phyloP scores from a whole-genome alignment of 2,329 filamentous ascomycete genomes.

The Sclerotinia glacialis region DNA sequence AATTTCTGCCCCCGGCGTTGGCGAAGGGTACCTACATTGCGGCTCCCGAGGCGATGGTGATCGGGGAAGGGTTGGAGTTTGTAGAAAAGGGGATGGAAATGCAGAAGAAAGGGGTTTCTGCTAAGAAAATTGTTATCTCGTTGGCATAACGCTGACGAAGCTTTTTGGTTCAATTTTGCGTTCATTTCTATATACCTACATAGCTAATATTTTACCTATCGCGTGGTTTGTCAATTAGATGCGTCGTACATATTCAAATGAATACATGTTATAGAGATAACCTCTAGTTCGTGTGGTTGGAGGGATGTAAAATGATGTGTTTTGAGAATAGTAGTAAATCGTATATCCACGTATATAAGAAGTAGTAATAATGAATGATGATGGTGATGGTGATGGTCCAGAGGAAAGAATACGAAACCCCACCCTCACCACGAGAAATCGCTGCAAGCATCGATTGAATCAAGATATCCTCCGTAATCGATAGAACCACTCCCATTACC shows the following conservation, averaged over 20 bases:
- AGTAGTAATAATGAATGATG: no score
- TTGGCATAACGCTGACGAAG: neutral
- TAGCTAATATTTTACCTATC: neutral
- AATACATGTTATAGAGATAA: neutral
- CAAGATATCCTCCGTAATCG: no score
- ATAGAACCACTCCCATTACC: no score
- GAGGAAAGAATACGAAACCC: no score
- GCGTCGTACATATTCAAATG: neutral
- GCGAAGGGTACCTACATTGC: conserved; percentile 39
- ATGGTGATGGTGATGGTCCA: no score
- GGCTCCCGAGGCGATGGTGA: conserved; percentile 42
- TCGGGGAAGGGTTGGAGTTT: conserved; percentile 44
- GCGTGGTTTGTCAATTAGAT: neutral
- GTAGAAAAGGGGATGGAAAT: conserved; percentile 43
- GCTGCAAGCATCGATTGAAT: no score
- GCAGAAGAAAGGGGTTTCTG: conserved; percentile 25
- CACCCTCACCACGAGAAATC: no score
- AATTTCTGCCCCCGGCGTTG: conserved; percentile 43
- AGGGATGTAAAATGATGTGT: no score
- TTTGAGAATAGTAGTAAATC: no score
- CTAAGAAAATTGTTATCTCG: conserved; percentile 27
- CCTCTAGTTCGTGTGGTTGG: no score
- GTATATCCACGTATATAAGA: no score
- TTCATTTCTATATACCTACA: neutral
- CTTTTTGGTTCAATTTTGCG: neutral